Evolutionary conservation across 1,139 yeast species (phyloP).

Genomic region (Saccharomycopsis hybrid): DNA sequence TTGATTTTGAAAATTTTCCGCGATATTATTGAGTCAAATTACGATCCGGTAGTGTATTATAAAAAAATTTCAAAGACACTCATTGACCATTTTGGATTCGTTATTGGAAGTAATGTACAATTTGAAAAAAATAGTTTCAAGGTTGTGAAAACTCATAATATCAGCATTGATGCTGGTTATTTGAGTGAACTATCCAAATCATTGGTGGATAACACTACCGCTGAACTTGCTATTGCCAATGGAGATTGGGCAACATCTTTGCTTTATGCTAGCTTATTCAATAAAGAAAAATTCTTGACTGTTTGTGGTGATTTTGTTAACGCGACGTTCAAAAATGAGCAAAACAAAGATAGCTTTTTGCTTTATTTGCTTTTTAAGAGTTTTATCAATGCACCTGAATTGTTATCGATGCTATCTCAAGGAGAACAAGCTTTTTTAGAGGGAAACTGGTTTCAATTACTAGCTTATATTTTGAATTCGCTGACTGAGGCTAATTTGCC

Average conservation of each 20-base stretch:
- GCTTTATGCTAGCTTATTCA: conserved; percentile 16
- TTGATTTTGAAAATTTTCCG: conserved; percentile 16
- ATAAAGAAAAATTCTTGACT: conserved; percentile 15
- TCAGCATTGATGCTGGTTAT: conserved; percentile 11
- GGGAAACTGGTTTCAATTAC: conserved; percentile 14
- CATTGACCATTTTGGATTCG: conserved; percentile 15
- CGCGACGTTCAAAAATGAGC: conserved; percentile 5
- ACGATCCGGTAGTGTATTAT: conserved; percentile 4
- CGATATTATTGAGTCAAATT: conserved; percentile 6
- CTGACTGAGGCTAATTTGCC: conserved; percentile 12
- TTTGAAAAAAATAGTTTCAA: background rate
- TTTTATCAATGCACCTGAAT: conserved; percentile 13
- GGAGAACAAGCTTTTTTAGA: conserved; percentile 12
- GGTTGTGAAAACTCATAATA: background rate
- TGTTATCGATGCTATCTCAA: conserved; percentile 5
- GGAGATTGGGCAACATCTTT: conserved; percentile 19
- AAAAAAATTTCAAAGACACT: conserved; percentile 9
- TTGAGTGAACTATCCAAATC: conserved; percentile 1
- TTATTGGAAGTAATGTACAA: background rate
- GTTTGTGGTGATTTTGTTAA: conserved; percentile 11
- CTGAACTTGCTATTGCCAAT: conserved; percentile 5
- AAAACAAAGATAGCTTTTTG: conserved; percentile 11
- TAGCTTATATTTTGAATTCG: conserved; percentile 13
- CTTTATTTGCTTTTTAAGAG: conserved; percentile 16
- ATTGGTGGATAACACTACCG: background rate